These are phyloP conservation scores for Pneumocystis sp. DNA, from an alignment of 1,139 yeast species.

Conservation along the genomic window DNA sequence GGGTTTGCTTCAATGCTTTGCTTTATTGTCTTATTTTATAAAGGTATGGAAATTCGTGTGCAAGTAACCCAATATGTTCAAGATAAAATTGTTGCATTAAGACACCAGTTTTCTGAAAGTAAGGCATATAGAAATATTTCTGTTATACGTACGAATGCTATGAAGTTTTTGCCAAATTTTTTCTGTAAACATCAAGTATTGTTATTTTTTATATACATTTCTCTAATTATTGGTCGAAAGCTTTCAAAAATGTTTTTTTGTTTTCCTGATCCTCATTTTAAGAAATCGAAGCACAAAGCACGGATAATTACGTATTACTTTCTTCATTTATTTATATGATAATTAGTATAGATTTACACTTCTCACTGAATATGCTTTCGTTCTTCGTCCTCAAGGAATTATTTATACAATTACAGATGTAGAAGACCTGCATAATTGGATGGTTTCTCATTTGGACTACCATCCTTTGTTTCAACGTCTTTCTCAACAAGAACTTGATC, in stretches of 20 bases:
- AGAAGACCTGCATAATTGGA: slow-evolving; percentile 85
- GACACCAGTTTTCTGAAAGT: slow-evolving; percentile 31
- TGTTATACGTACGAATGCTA: slow-evolving; percentile 86
- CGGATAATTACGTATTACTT: slow-evolving; percentile 56
- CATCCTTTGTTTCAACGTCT: slow-evolving; percentile 86
- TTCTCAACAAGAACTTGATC: slow-evolving; percentile 59
- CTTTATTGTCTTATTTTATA: not conserved
- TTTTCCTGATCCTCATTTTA: slow-evolving; percentile 98
- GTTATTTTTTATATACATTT: not conserved
- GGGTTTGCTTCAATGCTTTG: slow-evolving; percentile 13
- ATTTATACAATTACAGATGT: slow-evolving; percentile 94
- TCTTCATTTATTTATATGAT: not conserved
- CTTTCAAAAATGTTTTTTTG: slow-evolving; percentile 88
- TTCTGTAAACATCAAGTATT: slow-evolving; percentile 44
- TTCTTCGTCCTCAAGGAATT: slow-evolving; percentile 71
- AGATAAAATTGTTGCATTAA: slow-evolving; percentile 78
- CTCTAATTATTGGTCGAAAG: slow-evolving; percentile 25
- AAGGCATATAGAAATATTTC: slow-evolving; percentile 65
- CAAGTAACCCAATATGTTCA: slow-evolving; percentile 96
- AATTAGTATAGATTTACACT: slow-evolving; percentile 37
- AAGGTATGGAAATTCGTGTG: slow-evolving; percentile 94
- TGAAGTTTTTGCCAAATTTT: slow-evolving; percentile 93
- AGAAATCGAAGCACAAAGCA: slow-evolving; percentile 93
- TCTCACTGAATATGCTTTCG: slow-evolving; percentile 83
- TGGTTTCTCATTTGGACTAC: slow-evolving; percentile 77